Conservation (phyloP, 208 protist genomes). For the Acanthamoeba royreba region DNA sequence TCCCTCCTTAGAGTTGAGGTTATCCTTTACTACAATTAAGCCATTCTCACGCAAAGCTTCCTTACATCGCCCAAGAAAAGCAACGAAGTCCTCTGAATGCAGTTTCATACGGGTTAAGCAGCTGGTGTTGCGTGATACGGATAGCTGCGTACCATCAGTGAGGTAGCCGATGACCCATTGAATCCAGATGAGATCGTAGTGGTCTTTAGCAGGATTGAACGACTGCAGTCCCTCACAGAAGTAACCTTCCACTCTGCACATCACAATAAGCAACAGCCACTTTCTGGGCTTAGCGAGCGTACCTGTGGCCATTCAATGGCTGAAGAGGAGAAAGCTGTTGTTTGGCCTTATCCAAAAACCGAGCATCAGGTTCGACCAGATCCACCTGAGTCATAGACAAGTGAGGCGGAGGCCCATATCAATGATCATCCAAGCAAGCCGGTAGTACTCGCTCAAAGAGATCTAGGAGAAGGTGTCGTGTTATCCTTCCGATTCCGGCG, state of each 20-base stretch:
- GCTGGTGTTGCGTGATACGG: no score
- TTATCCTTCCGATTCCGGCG: constrained; percentile 73
- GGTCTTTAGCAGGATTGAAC: constrained; percentile 15
- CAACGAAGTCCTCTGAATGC: constrained; percentile 58
- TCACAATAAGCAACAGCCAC: no score
- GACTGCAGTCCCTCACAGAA: constrained; percentile 58
- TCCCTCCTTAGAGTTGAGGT: constrained; percentile 39
- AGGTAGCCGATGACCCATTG: constrained; percentile 75
- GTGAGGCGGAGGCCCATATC: no score
- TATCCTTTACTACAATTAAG: constrained; percentile 71
- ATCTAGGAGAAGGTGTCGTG: constrained; percentile 46
- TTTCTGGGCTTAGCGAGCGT: no score
- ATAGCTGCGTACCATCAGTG: constrained; percentile 54
- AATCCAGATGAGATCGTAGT: constrained; percentile 74
- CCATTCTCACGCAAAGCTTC: constrained; percentile 37
- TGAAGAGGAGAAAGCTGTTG: background rate
- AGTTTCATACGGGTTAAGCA: background rate
- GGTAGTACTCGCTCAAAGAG: constrained; percentile 50
- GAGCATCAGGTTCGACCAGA: constrained; percentile 64
- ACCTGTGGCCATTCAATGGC: background rate
- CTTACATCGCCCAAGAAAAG: constrained; percentile 53
- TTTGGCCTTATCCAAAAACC: constrained; percentile 66
- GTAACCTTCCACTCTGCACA: constrained; percentile 57
- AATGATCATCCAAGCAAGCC: no score
- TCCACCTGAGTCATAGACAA: no score